These are phyloP conservation scores for Kodamaea leandrae DNA, from an alignment of 805 yeast genomes.

Conservation along the genomic window DNA sequence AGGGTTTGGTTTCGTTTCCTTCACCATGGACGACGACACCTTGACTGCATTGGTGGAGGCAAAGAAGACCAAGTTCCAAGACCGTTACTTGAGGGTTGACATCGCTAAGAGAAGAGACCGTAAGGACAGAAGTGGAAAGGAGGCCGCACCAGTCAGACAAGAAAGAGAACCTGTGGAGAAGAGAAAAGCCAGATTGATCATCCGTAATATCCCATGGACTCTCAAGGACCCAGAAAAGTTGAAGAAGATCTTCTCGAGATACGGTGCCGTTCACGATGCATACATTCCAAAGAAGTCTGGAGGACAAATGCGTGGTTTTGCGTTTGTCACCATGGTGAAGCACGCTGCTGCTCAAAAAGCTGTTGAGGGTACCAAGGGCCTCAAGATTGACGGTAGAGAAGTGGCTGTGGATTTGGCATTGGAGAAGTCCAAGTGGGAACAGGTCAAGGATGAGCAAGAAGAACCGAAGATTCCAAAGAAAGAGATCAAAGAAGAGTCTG, in stretches of 20 bases:
- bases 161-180: slow-evolving; percentile 49
- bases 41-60: slow-evolving; percentile 66
- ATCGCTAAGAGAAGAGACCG: slow-evolving; percentile 92
- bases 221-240: slow-evolving; percentile 74
- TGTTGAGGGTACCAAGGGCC: slow-evolving; percentile 66
- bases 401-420: slow-evolving; percentile 95
- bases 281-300: slow-evolving; percentile 84
- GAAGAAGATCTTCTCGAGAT: slow-evolving; percentile 66
- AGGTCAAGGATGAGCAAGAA: slow-evolving; percentile 38
- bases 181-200: slow-evolving; percentile 81
- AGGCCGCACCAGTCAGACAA: slow-evolving; percentile 4
- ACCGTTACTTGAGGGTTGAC: slow-evolving; percentile 70
- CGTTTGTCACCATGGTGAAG: slow-evolving; percentile 86
- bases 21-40: slow-evolving; percentile 82
- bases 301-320: slow-evolving; percentile 93
- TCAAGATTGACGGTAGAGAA: slow-evolving; percentile 83
- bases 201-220: slow-evolving; percentile 96
- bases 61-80: slow-evolving; percentile 63
- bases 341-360: slow-evolving; percentile 76
- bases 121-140: slow-evolving; percentile 22
- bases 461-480: slow-evolving; percentile 40
- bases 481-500: slow-evolving; percentile 37
- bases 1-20: slow-evolving; percentile 96
- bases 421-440: slow-evolving; percentile 82
- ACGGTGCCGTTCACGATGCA: slow-evolving; percentile 85